Evolutionary conservation across 179 eudicot species (phyloP).

Genomic region (Beta lomatogona): DNA sequence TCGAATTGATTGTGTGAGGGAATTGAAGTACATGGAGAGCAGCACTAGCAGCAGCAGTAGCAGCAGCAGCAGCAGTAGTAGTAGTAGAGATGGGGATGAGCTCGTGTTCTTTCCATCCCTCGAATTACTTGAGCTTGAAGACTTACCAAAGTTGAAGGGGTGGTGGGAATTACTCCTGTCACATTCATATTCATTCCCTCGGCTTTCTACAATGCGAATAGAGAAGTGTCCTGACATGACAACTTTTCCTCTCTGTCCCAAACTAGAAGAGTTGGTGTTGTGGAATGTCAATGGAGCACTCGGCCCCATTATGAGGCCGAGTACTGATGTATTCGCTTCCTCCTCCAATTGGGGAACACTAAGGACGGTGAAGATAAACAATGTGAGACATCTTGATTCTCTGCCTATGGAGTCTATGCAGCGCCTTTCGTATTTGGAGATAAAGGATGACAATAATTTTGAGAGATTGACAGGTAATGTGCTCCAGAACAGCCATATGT

Average conservation of each 20-base stretch:
- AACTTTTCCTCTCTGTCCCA: constrained; percentile 17
- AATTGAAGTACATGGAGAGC: background rate
- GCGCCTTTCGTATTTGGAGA: background rate
- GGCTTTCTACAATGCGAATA: background rate
- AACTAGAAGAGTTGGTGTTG: background rate
- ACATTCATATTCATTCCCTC: background rate
- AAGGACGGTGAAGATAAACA: background rate
- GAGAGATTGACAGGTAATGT: background rate
- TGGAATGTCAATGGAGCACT: background rate
- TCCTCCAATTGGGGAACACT: background rate
- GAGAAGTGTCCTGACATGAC: background rate
- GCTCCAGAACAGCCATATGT: background rate
- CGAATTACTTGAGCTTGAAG: background rate
- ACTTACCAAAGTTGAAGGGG: constrained; percentile 8
- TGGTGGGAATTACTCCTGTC: constrained; percentile 14
- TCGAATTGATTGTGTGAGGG: accelerated
- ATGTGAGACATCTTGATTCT: background rate
- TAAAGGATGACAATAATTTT: background rate
- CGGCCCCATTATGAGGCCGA: too few relatives aligned
- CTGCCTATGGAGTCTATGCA: background rate
- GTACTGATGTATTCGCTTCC: too few relatives aligned
- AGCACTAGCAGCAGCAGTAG: too few relatives aligned
- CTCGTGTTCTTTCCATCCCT: constrained; percentile 24
- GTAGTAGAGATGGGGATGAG: background rate
- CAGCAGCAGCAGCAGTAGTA: too few relatives aligned